Base-by-base conservation (phyloP, 495 filamentous ascomycete genomes). In the Annulohypoxylon moriforme region DNA sequence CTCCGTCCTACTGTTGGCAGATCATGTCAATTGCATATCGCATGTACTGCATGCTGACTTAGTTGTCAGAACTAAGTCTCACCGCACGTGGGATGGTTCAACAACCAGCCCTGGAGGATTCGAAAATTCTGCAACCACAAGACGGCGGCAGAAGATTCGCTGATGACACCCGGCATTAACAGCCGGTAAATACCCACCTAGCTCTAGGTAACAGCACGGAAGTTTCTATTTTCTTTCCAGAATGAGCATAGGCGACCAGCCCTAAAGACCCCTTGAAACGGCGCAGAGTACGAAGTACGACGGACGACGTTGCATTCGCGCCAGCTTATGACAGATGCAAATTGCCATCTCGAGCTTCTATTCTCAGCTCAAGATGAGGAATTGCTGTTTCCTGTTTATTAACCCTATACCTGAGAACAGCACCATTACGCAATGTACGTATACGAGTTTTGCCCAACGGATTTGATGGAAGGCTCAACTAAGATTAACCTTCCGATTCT, bases 161-260 rank as follows among this genome's bases (percentile, higher is more conserved):
- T 61, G 8, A 64, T 36, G n/a, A 8, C 16, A 33, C 16, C 60
- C 65, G 22, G 38, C 14, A 29, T 64, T 59, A 22, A 36, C 22
- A 24, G 44, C 34, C 47, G 46, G 33, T 29, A 52, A 13, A 27
- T 31, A 50, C 46, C 46, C 20, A 47, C 42, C 6, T 20, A 47
- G 42, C 18, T 20, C 16, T 49, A 52, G 47, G 47, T 52, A 53
- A 38, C 29, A 18, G 36, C 40, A 60, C 25, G 52, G 65, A 73
- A 65, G 55, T 69, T 68, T 68, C 70, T 65, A 69, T 49, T 69
- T 66, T 73, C 49, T 57, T 69, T 73, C 60, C 56, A 72, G 69
- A 72, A 72, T 34, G 14, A 53, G 34, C 46, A 18, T 52, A 47
- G 44, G 40, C n/a, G 22, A 14, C 14, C 47, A 52, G 47, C 55